These are phyloP conservation scores for Venturia aucupariae DNA, from an alignment of 2,329 filamentous ascomycete species.

Conservation along the genomic window DNA sequence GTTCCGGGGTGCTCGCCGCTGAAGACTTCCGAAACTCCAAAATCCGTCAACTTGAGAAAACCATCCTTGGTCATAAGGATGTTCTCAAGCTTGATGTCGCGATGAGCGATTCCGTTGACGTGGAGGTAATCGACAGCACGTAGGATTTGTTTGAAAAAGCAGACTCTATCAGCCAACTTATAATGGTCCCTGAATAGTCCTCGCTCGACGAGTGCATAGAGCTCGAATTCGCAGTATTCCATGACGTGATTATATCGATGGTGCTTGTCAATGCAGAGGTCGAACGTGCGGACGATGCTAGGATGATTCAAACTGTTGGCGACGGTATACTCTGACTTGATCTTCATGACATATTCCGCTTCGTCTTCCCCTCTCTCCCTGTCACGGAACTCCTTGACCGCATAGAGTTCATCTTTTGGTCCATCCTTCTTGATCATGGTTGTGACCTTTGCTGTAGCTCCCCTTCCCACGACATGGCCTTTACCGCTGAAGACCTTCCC, in stretches of 20 bases:
- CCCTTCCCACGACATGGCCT: conserved; percentile 69
- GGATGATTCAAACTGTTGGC: conserved; percentile 78
- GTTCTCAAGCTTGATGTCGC: conserved; percentile 87
- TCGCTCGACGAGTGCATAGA: conserved; percentile 63
- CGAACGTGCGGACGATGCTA: conserved; percentile 74
- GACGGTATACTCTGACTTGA: conserved; percentile 85
- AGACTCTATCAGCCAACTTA: conserved; percentile 59
- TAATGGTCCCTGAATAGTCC: conserved; percentile 44
- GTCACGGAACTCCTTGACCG: conserved; percentile 79
- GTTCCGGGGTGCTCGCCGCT: conserved; percentile 71
- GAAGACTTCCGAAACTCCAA: conserved; percentile 83
- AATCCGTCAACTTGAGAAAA: conserved; percentile 84
- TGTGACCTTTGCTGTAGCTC: conserved; percentile 72
- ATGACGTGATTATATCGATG: conserved; percentile 84
- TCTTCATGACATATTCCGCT: conserved; percentile 75
- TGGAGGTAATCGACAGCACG: conserved; percentile 78
- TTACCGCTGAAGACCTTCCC: conserved; percentile 58
- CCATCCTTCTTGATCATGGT: conserved; percentile 66
- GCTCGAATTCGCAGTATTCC: conserved; percentile 80
- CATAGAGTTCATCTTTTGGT: conserved; percentile 55
- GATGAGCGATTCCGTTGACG: conserved; percentile 74
- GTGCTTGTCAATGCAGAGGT: conserved; percentile 60
- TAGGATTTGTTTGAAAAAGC: conserved; percentile 82
- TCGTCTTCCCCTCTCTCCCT: conserved; percentile 60
- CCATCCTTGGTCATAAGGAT: conserved; percentile 69